Evolutionary conservation across 495 filamentous ascomycete species (phyloP).

Genomic region (Podospora didyma): DNA sequence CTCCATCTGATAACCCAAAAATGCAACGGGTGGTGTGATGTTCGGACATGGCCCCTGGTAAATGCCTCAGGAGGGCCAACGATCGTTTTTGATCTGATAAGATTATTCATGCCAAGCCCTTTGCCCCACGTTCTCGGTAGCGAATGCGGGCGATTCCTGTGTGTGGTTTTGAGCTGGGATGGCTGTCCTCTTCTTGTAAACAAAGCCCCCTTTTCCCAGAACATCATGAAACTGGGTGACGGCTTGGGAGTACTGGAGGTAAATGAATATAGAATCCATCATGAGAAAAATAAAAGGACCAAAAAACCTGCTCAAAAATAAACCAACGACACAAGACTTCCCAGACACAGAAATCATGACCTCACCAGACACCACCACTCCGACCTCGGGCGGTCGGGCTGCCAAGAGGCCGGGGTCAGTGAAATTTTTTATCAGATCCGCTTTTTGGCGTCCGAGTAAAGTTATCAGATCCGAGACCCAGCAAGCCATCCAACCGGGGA

Average conservation of each 20-base stretch:
- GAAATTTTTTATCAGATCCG: slow-evolving; percentile 41
- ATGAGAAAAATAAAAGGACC: too few relatives aligned
- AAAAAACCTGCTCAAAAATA: too few relatives aligned
- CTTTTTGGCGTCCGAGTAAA: slow-evolving; percentile 33
- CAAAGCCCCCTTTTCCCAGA: too few relatives aligned
- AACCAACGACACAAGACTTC: too few relatives aligned
- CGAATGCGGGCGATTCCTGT: background rate
- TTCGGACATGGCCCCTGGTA: slow-evolving; percentile 8
- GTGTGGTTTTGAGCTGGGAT: background rate
- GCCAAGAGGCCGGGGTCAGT: slow-evolving; percentile 14
- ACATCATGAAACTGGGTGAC: too few relatives aligned
- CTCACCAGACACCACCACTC: slow-evolving; percentile 7
- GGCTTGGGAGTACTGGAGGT: too few relatives aligned
- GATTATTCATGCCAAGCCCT: slow-evolving; percentile 31
- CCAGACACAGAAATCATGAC: too few relatives aligned
- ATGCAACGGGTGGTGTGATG: slow-evolving; percentile 10
- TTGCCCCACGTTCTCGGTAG: background rate
- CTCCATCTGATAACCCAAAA: slow-evolving; percentile 35
- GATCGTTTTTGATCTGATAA: slow-evolving; percentile 37
- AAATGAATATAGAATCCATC: too few relatives aligned
- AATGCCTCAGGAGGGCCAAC: slow-evolving; percentile 23
- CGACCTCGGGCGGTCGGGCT: slow-evolving; percentile 27
- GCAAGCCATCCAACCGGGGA: slow-evolving; percentile 14
- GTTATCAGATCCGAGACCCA: slow-evolving; percentile 48
- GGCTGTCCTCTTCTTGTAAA: background rate